phyloP scores from a whole-genome alignment of 2,329 filamentous ascomycete genomes.

The Cryoendolithus antarcticus region DNA sequence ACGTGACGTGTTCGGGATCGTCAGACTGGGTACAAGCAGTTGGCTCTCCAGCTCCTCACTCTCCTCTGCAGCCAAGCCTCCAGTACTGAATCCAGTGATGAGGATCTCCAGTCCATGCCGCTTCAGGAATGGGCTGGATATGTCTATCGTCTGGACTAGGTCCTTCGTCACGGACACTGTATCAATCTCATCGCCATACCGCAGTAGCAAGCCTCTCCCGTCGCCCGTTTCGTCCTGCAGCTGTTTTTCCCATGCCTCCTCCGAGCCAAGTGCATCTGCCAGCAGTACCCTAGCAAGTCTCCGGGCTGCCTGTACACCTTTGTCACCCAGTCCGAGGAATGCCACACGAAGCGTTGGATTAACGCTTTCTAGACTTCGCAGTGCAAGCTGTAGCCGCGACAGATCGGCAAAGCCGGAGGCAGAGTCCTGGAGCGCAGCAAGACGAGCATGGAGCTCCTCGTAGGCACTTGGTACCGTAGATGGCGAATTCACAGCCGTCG shows the following conservation, averaged over 20 bases:
- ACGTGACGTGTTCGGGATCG: constrained; percentile 52
- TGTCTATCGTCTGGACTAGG: constrained; percentile 47
- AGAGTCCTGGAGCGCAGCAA: constrained; percentile 49
- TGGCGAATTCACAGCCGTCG: constrained; percentile 41
- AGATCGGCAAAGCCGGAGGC: constrained; percentile 53
- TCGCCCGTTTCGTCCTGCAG: constrained; percentile 23
- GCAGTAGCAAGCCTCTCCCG: constrained; percentile 29
- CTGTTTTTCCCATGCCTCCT: constrained; percentile 32
- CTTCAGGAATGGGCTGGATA: constrained; percentile 52
- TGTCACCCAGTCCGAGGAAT: constrained; percentile 26
- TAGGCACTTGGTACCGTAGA: constrained; percentile 41
- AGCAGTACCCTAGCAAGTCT: constrained; percentile 52
- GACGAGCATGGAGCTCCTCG: constrained; percentile 45
- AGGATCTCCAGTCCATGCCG: constrained; percentile 52
- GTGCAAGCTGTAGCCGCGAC: constrained; percentile 58
- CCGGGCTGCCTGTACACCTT: constrained; percentile 41
- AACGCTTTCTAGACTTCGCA: constrained; percentile 48
- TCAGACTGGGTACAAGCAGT: constrained; percentile 61
- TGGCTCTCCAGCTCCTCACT: constrained; percentile 43
- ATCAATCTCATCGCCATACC: constrained; percentile 40
- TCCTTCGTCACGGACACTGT: constrained; percentile 35
- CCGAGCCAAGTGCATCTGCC: constrained; percentile 32
- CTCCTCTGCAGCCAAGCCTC: constrained; percentile 22
- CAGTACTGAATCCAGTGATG: constrained; percentile 40
- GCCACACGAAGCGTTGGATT: constrained; percentile 44